A percentile compares a stretch with the other conserved stretches of the same genome.
These are phyloP conservation scores for Sclerotinia subarctica DNA, from an alignment of 2,329 filamentous ascomycete species.

Conservation along the genomic window DNA sequence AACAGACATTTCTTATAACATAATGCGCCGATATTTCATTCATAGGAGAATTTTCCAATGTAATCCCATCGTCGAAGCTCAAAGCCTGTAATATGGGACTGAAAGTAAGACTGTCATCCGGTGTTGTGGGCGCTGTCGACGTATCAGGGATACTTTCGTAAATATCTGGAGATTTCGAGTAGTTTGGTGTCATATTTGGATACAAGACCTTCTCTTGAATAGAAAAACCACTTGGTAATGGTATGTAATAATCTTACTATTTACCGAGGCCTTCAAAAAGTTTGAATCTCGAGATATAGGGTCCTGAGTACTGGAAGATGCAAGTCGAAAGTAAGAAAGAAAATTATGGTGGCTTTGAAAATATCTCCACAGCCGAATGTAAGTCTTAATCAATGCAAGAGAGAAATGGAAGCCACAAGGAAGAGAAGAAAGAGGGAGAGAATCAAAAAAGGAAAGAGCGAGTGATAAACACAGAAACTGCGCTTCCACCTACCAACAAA, in stretches of 20 bases:
- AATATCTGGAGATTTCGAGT: conserved; percentile 31
- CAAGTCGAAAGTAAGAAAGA: background rate
- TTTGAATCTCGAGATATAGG: background rate
- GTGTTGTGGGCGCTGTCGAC: conserved; percentile 48
- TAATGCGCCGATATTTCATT: background rate
- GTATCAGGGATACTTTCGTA: conserved; percentile 36
- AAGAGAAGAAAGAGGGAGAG: background rate
- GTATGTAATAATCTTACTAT: too few relatives aligned
- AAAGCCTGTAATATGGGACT: conserved; percentile 43
- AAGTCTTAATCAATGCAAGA: background rate
- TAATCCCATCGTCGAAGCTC: conserved; percentile 29
- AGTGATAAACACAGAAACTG: conserved; percentile 21
- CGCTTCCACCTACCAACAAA: background rate
- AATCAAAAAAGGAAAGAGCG: background rate
- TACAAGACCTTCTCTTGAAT: background rate
- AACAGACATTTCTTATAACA: conserved; percentile 60
- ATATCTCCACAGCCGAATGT: background rate
- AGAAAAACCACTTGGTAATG: too few relatives aligned
- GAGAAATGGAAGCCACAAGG: background rate
- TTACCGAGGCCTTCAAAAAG: background rate
- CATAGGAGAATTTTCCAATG: conserved; percentile 18
- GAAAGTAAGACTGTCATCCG: conserved; percentile 44
- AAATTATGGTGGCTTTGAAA: background rate
- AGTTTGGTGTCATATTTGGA: conserved; percentile 27
- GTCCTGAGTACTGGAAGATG: background rate